phyloP scores from a whole-genome alignment of 352 stramenopile genomes.

The Phytophthora fragariaefolia region DNA sequence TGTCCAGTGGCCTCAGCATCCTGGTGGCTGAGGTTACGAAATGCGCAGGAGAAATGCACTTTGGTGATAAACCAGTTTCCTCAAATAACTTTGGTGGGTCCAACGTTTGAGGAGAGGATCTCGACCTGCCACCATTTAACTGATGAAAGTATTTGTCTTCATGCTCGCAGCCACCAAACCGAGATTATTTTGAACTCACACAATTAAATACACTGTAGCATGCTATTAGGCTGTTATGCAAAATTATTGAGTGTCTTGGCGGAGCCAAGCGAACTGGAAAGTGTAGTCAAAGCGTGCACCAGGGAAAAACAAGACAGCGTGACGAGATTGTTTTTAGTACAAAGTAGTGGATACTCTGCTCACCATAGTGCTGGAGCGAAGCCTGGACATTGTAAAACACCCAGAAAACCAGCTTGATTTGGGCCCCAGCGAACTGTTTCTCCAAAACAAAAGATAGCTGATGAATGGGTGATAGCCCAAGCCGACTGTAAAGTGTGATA shows the following conservation, averaged over 20 bases:
- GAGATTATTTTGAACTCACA: too few relatives aligned
- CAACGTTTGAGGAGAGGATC: too few relatives aligned
- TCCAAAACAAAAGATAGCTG: conserved; percentile 43
- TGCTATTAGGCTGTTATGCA: too few relatives aligned
- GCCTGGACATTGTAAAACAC: conserved; percentile 28
- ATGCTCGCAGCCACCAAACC: too few relatives aligned
- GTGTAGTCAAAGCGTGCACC: conserved; percentile 3
- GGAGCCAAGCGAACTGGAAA: conserved; percentile 5
- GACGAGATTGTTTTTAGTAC: too few relatives aligned
- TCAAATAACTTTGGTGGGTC: too few relatives aligned
- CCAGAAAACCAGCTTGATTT: conserved; percentile 37
- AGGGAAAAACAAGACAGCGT: background rate
- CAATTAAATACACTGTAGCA: too few relatives aligned
- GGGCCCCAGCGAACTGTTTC: conserved; percentile 18
- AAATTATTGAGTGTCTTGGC: background rate
- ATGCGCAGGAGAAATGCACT: too few relatives aligned
- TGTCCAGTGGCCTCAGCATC: background rate
- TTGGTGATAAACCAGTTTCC: too few relatives aligned
- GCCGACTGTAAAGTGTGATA: background rate
- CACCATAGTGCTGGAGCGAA: conserved; percentile 28
- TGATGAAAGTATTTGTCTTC: too few relatives aligned
- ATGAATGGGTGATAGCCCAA: conserved; percentile 28
- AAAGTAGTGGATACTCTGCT: background rate
- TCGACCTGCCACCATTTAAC: too few relatives aligned
- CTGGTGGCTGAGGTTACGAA: too few relatives aligned